A percentile compares a stretch with the other conserved stretches of the same genome.
These are phyloP conservation scores for Fraxinus sp. DNA, from an alignment of 305 asterid species.

Conservation along the genomic window DNA sequence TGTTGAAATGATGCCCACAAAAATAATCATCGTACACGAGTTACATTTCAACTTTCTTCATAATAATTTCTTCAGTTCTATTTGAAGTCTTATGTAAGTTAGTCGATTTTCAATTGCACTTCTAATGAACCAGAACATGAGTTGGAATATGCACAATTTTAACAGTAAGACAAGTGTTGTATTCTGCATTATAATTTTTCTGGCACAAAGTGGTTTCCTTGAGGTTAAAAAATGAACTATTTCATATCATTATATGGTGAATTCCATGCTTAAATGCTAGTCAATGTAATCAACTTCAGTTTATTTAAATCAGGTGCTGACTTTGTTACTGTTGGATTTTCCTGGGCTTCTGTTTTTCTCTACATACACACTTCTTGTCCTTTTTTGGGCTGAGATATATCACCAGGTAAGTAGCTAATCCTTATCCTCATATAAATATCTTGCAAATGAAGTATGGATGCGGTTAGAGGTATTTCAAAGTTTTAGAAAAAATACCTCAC, in stretches of 20 bases:
- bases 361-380: conserved; percentile 44
- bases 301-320: conserved; percentile 31
- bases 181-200: not conserved
- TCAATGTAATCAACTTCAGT: not conserved
- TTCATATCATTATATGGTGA: not conserved
- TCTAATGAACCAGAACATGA: conserved; percentile 13
- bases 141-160: not conserved
- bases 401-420: conserved; percentile 36
- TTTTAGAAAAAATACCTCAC: not conserved
- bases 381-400: conserved; percentile 53
- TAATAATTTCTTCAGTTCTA: conserved; percentile 17
- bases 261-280: not conserved
- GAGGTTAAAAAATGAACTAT: not conserved
- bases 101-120: not conserved
- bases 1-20: not conserved
- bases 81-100: not conserved
- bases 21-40: conserved; percentile 8
- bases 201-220: conserved; percentile 3
- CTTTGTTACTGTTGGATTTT: conserved; percentile 42
- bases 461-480: not conserved
- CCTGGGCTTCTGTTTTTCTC: conserved; percentile 50
- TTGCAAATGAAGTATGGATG: not conserved
- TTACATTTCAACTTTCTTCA: conserved; percentile 5
- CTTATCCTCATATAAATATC: not conserved
- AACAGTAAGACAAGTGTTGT: not conserved